Percentiles rank a stretch among this genome's conserved stretches.
Evolutionary conservation across 1,284 basidiomycete species (phyloP).

Genomic region (Boletellus dicymbophilus): DNA sequence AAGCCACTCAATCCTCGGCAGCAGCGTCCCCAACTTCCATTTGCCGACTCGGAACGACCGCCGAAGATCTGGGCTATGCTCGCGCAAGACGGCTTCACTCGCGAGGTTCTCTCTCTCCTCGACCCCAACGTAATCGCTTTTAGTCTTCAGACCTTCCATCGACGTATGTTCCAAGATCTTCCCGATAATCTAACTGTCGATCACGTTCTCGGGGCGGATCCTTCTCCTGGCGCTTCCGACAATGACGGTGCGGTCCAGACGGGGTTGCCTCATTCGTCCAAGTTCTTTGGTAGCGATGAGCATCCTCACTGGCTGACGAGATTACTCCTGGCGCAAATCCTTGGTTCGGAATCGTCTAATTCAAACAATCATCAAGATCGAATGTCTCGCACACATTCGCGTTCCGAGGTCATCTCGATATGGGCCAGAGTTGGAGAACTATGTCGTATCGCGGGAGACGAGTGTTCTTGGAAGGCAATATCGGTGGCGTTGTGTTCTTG

Average conservation of each 20-base stretch:
- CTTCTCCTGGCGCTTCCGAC: conserved; percentile 10
- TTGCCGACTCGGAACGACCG: conserved; percentile 24
- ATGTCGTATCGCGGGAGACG: conserved; percentile 67
- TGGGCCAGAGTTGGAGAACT: conserved; percentile 75
- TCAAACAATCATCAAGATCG: conserved; percentile 40
- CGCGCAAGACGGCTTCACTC: conserved; percentile 67
- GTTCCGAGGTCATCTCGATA: conserved; percentile 68
- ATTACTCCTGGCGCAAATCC: conserved; percentile 65
- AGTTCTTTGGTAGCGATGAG: conserved; percentile 68
- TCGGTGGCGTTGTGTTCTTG: conserved; percentile 64
- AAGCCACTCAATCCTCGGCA: conserved; percentile 22
- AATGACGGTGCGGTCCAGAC: conserved; percentile 2
- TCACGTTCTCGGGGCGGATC: conserved; percentile 39
- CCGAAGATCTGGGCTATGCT: conserved; percentile 45
- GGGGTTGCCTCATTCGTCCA: conserved; percentile 25
- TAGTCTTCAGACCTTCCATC: conserved; percentile 63
- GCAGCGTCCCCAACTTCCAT: conserved; percentile 23
- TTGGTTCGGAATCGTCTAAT: conserved; percentile 53
- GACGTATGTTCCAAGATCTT: conserved; percentile 47
- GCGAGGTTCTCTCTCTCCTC: conserved; percentile 59
- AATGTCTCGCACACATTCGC: conserved; percentile 62
- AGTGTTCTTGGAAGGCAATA: conserved; percentile 76
- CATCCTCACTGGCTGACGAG: conserved; percentile 79
- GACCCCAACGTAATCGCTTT: conserved; percentile 58
- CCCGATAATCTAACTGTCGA: conserved; percentile 53